Conservation (phyloP, 805 yeast species). For the Lachancea quebecensis region DNA sequence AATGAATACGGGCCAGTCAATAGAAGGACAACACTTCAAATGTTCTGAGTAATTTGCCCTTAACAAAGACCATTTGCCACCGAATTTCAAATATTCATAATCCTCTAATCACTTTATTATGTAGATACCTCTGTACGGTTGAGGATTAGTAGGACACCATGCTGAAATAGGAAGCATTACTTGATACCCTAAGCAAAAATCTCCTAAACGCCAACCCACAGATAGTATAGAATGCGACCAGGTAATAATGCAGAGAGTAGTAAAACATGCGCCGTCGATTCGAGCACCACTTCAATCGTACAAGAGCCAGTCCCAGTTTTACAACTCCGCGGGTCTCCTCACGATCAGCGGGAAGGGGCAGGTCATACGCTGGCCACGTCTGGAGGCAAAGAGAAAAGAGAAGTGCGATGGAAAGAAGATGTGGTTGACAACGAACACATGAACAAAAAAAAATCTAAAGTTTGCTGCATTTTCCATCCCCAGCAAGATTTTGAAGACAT, state of each 20-base stretch:
- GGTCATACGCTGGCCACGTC: not conserved
- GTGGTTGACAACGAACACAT: constrained; percentile 86
- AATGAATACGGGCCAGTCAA: too few species aligned
- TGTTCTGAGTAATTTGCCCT: too few species aligned
- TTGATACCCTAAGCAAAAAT: too few species aligned
- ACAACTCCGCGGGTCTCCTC: constrained; percentile 19
- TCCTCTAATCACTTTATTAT: not conserved
- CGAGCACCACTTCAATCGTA: constrained; percentile 14
- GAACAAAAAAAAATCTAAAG: constrained; percentile 83
- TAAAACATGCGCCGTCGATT: too few species aligned
- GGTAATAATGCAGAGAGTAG: too few species aligned
- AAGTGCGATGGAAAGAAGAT: constrained; percentile 79
- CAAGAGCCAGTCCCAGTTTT: constrained; percentile 19
- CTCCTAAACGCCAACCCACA: too few species aligned
- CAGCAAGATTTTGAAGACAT: constrained; percentile 52
- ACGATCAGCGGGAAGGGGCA: constrained; percentile 3
- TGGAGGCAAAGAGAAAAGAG: constrained; percentile 30
- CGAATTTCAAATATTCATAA: not conserved
- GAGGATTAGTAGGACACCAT: too few species aligned
- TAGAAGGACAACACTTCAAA: too few species aligned
- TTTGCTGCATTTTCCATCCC: constrained; percentile 86
- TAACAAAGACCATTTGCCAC: not conserved
- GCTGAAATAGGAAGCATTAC: too few species aligned
- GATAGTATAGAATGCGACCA: too few species aligned
- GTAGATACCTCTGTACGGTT: not conserved